A percentile compares a stretch with the other conserved stretches of the same genome.
phyloP scores from a whole-genome alignment of 768 basidiomycete species.

The Lactifluus subvellereus region DNA sequence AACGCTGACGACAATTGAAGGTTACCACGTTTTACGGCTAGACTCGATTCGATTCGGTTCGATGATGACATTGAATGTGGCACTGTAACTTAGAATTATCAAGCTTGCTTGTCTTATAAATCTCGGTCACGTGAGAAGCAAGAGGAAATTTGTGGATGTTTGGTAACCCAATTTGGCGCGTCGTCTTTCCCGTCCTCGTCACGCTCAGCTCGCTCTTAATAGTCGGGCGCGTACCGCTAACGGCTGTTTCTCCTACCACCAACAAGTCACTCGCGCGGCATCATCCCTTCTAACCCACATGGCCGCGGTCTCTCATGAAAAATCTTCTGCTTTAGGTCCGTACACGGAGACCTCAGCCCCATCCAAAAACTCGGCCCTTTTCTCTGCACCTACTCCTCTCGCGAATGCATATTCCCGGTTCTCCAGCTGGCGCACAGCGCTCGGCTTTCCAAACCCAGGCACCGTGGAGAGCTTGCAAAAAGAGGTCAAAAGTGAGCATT shows the following conservation, averaged over 20 bases:
- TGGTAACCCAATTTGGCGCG: slow-evolving; percentile 18
- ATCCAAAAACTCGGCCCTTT: slow-evolving; percentile 12
- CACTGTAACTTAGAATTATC: neutral
- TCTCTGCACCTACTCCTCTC: slow-evolving; percentile 42
- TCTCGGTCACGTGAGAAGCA: neutral
- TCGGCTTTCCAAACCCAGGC: slow-evolving; percentile 88
- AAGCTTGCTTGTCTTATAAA: neutral
- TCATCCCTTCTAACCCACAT: slow-evolving; percentile 2
- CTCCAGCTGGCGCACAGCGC: slow-evolving; percentile 71
- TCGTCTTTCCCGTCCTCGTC: neutral
- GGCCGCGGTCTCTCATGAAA: slow-evolving; percentile 18
- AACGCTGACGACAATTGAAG: slow-evolving; percentile 24
- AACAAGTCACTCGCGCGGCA: slow-evolving; percentile 8
- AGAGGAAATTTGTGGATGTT: slow-evolving; percentile 11
- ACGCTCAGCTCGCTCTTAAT: neutral
- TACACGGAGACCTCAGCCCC: slow-evolving; percentile 1
- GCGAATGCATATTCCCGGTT: slow-evolving; percentile 65
- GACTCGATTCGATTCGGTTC: neutral
- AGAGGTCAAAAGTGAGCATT: slow-evolving; percentile 77
- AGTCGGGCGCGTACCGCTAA: neutral
- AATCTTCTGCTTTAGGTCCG: neutral
- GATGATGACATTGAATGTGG: neutral
- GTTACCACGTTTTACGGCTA: slow-evolving; percentile 8
- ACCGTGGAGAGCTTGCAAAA: slow-evolving; percentile 88
- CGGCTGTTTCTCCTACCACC: neutral